These are phyloP conservation scores for Dactylorhiza incarnata DNA, from an alignment of 106 monocot genomes.

Conservation along the genomic window DNA sequence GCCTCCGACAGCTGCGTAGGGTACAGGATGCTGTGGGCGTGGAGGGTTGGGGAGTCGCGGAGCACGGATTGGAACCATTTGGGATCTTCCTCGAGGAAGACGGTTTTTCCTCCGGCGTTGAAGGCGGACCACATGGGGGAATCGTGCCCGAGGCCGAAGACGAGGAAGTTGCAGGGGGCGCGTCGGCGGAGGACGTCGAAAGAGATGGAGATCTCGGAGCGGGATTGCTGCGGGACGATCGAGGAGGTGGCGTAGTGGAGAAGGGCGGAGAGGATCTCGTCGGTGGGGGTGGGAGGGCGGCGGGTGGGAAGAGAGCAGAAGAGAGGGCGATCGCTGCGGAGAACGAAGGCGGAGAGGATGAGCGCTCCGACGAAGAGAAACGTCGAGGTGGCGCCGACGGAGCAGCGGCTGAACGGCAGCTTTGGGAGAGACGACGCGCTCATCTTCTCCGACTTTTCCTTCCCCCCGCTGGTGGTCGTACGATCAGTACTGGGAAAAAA, in stretches of 20 bases:
- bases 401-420: constrained; percentile 8
- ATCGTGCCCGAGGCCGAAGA: constrained; percentile 85
- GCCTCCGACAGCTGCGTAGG: constrained; percentile 42
- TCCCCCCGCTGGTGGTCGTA: background rate
- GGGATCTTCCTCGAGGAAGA: constrained; percentile 89
- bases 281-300: background rate
- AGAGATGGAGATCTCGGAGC: constrained; percentile 52
- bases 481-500: background rate
- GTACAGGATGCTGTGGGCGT: constrained; percentile 44
- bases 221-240: constrained; percentile 49
- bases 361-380: background rate
- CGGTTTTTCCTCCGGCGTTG: constrained; percentile 66
- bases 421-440: background rate
- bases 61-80: constrained; percentile 37
- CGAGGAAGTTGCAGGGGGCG: constrained; percentile 75
- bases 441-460: background rate
- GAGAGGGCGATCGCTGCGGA: background rate
- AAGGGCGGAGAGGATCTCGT: constrained; percentile 24
- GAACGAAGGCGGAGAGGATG: background rate
- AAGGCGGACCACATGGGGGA: constrained; percentile 72
- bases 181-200: constrained; percentile 42
- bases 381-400: constrained; percentile 1
- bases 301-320: background rate
- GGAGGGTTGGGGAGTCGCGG: constrained; percentile 18
- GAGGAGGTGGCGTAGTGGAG: constrained; percentile 59